phyloP scores from a whole-genome alignment of 495 filamentous ascomycete species.

The Aspergillus sclerotiicarbonarius region DNA sequence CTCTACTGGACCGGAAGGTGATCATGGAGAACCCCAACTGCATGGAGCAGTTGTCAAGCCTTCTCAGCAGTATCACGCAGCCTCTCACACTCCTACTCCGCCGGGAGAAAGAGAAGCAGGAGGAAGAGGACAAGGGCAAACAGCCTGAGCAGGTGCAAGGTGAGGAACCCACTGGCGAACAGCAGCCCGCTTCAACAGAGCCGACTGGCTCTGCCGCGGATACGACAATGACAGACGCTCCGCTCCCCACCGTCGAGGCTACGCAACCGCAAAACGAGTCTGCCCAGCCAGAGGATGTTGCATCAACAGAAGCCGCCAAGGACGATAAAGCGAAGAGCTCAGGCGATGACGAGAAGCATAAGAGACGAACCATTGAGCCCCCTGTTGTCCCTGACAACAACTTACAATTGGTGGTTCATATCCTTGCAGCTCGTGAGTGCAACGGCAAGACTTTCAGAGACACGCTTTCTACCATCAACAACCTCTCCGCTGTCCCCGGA shows the following conservation, averaged over 20 bases:
- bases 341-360: slow-evolving; percentile 59
- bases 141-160: slow-evolving; percentile 34
- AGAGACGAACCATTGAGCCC: slow-evolving; percentile 73
- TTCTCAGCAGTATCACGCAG: slow-evolving; percentile 84
- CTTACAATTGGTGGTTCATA: slow-evolving; percentile 88
- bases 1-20: slow-evolving; percentile 82
- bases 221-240: slow-evolving; percentile 44
- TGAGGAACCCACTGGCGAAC: slow-evolving; percentile 24
- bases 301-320: slow-evolving; percentile 26
- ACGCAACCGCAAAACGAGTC: slow-evolving; percentile 17
- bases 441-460: slow-evolving; percentile 96
- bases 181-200: slow-evolving; percentile 17
- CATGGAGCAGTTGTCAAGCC: slow-evolving; percentile 86
- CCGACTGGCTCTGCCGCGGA: slow-evolving; percentile 24
- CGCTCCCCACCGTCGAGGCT: slow-evolving; percentile 33
- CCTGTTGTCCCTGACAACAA: slow-evolving; percentile 88
- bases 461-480: slow-evolving; percentile 95
- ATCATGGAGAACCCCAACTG: slow-evolving; percentile 93
- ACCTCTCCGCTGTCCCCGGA: slow-evolving; percentile 87
- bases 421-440: slow-evolving; percentile 93
- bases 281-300: slow-evolving; percentile 25
- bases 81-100: slow-evolving; percentile 80
- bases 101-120: slow-evolving; percentile 72
- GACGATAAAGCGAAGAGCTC: slow-evolving; percentile 37
- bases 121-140: slow-evolving; percentile 59